phyloP scores from a whole-genome alignment of 495 filamentous ascomycete genomes.

The Tuber aestivum region DNA sequence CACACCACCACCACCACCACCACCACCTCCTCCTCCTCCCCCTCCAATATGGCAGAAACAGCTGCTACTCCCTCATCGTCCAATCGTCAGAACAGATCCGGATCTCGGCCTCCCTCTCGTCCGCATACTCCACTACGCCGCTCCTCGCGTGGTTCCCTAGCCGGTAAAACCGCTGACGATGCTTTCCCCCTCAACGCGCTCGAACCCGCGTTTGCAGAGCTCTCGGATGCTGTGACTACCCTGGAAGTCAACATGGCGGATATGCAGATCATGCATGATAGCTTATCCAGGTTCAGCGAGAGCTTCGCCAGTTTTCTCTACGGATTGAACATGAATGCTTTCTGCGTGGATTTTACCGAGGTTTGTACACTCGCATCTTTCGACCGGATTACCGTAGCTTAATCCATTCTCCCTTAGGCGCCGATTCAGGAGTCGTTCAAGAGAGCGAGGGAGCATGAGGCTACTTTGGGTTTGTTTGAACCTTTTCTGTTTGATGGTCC shows the following conservation, averaged over 20 bases:
- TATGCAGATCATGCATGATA: slow-evolving; percentile 94
- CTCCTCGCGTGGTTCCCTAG: slow-evolving; percentile 79
- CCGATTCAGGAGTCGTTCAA: slow-evolving; percentile 63
- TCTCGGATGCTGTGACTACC: slow-evolving; percentile 90
- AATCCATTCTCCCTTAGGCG: slow-evolving; percentile 37
- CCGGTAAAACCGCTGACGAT: slow-evolving; percentile 58
- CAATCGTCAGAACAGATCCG: slow-evolving; percentile 25
- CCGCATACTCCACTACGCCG: slow-evolving; percentile 91
- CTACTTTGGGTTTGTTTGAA: slow-evolving; percentile 44
- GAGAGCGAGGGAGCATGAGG: slow-evolving; percentile 56
- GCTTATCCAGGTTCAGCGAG: slow-evolving; percentile 86
- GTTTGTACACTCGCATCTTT: slow-evolving; percentile 46
- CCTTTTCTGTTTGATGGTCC: background rate
- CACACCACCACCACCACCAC: slow-evolving; percentile 14
- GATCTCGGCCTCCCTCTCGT: slow-evolving; percentile 54
- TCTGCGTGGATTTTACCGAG: slow-evolving; percentile 97
- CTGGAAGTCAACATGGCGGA: slow-evolving; percentile 97
- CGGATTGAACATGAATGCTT: slow-evolving; percentile 96
- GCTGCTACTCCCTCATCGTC: slow-evolving; percentile 50
- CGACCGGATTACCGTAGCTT: background rate
- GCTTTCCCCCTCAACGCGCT: slow-evolving; percentile 72
- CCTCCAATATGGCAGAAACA: slow-evolving; percentile 37
- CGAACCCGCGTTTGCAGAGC: slow-evolving; percentile 84
- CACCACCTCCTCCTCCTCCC: no score
- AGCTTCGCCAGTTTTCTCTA: slow-evolving; percentile 94